Base-by-base conservation (phyloP, 1,284 basidiomycete species). In the Ustilago shanxiensis region DNA sequence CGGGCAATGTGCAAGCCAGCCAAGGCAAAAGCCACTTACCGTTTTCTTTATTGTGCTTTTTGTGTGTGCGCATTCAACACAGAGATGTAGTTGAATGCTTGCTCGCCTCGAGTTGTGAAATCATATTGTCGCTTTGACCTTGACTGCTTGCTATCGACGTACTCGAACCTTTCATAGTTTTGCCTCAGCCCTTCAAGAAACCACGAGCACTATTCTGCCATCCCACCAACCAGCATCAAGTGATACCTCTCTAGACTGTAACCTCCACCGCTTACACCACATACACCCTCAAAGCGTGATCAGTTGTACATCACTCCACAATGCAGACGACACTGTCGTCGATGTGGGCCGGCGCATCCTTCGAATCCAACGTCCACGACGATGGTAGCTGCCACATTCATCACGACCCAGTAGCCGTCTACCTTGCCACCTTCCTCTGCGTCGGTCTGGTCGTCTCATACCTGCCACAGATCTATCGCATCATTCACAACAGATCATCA, bases 391-490 rank as follows among this genome's bases (percentile, higher is more conserved):
- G 82, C 60, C 78, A 78, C 51, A 53, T 76, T 18, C 50, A 79
- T 31, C 93, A 95, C 87, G 92, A 96, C 86, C 90, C 91, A 86
- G 89, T 91, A 79, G 90, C 91, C 8, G 89, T 92, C 47, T 81
- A 90, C n/a, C 90, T 98, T 29, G 92, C 94, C 1, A 87, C 89
- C 16, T 88, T 90, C 20, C 90, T 98, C 66, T 92, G 93, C 75
- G 84, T 89, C 66, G 96, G 96, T 11, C 89, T 98, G 47, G 87
- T 95, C 69, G 86, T 94, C 66, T 97, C 95, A 50, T 98, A 97
- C 87, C 86, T 92, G 11, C 95, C 95, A 1, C 95, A 97, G 35
- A 94, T 95, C 72, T 91, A 95, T 80, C 87, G 84, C 57, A 84
- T 85, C 64, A 51, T 77, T 44, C 44, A 87, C 59, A 89, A 91